Base-by-base conservation (phyloP, 495 filamentous ascomycete genomes). In the Xeromyces bisporus region DNA sequence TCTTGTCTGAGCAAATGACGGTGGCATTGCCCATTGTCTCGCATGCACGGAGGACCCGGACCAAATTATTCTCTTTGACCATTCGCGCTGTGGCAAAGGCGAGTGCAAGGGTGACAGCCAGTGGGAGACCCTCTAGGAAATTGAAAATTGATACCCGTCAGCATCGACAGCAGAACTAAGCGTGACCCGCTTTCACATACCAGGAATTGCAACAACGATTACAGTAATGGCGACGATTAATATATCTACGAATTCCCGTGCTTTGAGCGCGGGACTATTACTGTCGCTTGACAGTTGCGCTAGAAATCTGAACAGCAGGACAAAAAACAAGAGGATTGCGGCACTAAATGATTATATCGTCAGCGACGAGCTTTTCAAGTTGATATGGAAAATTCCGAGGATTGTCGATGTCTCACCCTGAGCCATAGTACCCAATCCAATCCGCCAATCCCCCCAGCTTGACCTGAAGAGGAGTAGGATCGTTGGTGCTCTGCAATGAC, bases 1-100 rank as follows among this genome's bases (percentile, higher is more conserved):
- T 79, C 41, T 79, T 79, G 44, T 79, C 74, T 0, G 73, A 76
- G 44, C 74, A 79, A 15, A 79, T 65, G 0, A 71, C 71, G 0
- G 73, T 79, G 2, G 73, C 73, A 41, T 77, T 77, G 17, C 74
- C 74, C 74, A 79, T 79, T 15, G 73, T 77, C 37, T 79, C 74
- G 45, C 74, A 79, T 15, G 73, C 72, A 11, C 67, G 61, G 12
- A 79, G 58, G 16, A 75, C 52, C 15, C 74, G 69, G 15, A 79
- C 74, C 9, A 79, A 56, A 31, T 79, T 79, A 43, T 75, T 71
- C 46, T 77, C 74, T 37, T 74, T 75, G 31, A 74, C 57, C 73
- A 79, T 77, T 21, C 68, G 60, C 29, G 67, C 77, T 1, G 74
- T 79, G 10, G 74, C 74, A 44, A 77, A 77, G 3, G 74, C 75